Conservation (phyloP, 768 basidiomycete genomes). For the Calocybe gangraenosa region DNA sequence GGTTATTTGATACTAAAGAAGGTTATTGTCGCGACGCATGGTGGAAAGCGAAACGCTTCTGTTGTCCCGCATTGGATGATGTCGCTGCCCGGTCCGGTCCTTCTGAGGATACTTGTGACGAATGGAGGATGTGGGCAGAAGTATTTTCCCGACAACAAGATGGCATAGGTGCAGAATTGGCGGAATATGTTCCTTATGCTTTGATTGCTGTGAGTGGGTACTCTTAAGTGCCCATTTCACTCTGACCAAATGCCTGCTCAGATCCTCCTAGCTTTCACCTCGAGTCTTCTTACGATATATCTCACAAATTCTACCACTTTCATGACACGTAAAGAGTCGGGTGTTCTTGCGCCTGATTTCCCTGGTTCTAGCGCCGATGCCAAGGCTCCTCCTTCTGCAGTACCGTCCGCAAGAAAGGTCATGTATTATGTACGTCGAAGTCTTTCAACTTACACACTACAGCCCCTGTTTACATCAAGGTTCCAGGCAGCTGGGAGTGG, state of each 20-base stretch:
- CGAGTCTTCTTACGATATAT: slow-evolving; percentile 78
- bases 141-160: slow-evolving; percentile 34
- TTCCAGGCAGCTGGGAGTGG: slow-evolving; percentile 87
- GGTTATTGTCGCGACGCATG: slow-evolving; percentile 74
- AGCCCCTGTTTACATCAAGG: slow-evolving; percentile 5
- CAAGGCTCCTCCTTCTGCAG: slow-evolving; percentile 18
- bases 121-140: slow-evolving; percentile 77
- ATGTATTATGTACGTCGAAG: slow-evolving; percentile 88
- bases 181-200: slow-evolving; percentile 70
- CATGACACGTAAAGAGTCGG: slow-evolving; percentile 84
- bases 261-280: slow-evolving; percentile 68
- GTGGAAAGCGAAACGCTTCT: slow-evolving; percentile 78
- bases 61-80: slow-evolving; percentile 53
- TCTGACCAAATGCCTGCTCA: slow-evolving; percentile 23
- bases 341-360: slow-evolving; percentile 51
- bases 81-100: slow-evolving; percentile 9
- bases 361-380: slow-evolving; percentile 25
- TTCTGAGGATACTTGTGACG: slow-evolving; percentile 44
- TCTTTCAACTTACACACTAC: slow-evolving; percentile 8
- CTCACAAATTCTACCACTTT: slow-evolving; percentile 90
- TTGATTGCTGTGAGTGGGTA: slow-evolving; percentile 67
- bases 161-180: slow-evolving; percentile 34
- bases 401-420: slow-evolving; percentile 52
- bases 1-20: slow-evolving; percentile 89
- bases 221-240: not conserved